phyloP scores from a whole-genome alignment of 106 monocot genomes.

The Ottelia alismoides region DNA sequence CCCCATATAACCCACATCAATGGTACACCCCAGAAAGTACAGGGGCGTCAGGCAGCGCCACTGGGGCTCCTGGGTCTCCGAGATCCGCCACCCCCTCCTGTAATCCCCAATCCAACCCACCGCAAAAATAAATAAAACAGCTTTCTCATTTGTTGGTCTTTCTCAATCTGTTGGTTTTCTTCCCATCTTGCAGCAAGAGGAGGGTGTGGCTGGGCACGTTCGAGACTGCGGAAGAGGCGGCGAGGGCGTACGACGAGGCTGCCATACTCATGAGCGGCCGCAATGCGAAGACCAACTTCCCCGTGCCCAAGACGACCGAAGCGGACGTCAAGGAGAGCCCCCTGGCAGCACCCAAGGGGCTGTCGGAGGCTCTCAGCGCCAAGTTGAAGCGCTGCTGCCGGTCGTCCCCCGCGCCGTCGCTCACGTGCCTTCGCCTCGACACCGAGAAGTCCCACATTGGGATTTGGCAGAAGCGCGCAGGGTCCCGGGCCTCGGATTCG shows the following conservation, averaged over 20 bases:
- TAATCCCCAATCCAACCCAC: constrained; percentile 16
- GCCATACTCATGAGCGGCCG: constrained; percentile 83
- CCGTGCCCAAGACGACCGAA: constrained; percentile 17
- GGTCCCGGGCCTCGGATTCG: constrained; percentile 40
- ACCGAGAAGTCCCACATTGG: constrained; percentile 88
- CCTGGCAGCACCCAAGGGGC: constrained; percentile 1
- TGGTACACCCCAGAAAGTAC: constrained; percentile 51
- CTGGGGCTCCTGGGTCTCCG: constrained; percentile 99
- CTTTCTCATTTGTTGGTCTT: neutral
- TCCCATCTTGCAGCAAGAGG: constrained; percentile 34
- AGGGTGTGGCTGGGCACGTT: constrained; percentile 97
- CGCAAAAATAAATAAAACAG: neutral
- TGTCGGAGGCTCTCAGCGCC: constrained; percentile 46
- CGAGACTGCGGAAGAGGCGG: constrained; percentile 89
- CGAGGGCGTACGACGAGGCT: constrained; percentile 87
- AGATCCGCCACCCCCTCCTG: constrained; percentile 96
- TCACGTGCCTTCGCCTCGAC: constrained; percentile 95
- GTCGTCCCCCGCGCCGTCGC: constrained; percentile 58
- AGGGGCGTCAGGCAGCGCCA: constrained; percentile 96
- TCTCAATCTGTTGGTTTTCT: neutral
- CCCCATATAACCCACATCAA: neutral
- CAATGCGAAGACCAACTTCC: constrained; percentile 97
- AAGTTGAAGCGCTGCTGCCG: constrained; percentile 83
- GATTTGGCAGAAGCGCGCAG: constrained; percentile 97
- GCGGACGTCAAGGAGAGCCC: constrained; percentile 5